Evolutionary conservation across 805 yeast genomes (phyloP).

Genomic region (Candida koratica): DNA sequence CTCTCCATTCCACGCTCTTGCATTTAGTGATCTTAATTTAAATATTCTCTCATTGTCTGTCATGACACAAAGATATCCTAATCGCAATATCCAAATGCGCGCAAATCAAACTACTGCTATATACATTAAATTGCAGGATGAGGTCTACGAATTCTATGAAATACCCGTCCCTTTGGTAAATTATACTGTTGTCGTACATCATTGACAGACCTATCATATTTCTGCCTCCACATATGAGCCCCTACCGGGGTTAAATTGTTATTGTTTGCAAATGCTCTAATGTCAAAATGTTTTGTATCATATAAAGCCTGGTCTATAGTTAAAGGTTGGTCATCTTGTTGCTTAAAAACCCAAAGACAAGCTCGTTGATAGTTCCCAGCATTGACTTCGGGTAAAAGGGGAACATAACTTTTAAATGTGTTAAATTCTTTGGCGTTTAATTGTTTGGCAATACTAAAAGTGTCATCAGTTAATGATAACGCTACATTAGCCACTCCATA

Average conservation of each 20-base stretch:
- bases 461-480: constrained; percentile 53
- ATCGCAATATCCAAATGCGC: too few species aligned
- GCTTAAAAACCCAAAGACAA: constrained; percentile 88
- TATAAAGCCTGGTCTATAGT: constrained; percentile 12
- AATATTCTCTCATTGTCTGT: constrained; percentile 1
- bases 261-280: constrained; percentile 59
- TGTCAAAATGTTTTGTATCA: constrained; percentile 47
- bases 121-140: constrained; percentile 19
- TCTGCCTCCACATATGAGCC: constrained; percentile 86
- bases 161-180: constrained; percentile 71
- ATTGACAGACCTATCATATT: constrained; percentile 72
- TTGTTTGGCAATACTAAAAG: constrained; percentile 45
- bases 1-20: constrained; percentile 53
- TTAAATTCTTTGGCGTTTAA: constrained; percentile 25
- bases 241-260: constrained; percentile 74
- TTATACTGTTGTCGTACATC: constrained; percentile 69
- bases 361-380: constrained; percentile 71
- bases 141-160: constrained; percentile 52
- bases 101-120: too few species aligned
- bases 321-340: constrained; percentile 29
- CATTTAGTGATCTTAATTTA: constrained; percentile 33
- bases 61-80: too few species aligned
- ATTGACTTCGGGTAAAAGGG: constrained; percentile 89
- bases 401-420: constrained; percentile 55
- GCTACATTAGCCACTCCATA: constrained; percentile 74